These are phyloP conservation scores for Mycena maculata DNA, from an alignment of 768 basidiomycete genomes.

Conservation along the genomic window DNA sequence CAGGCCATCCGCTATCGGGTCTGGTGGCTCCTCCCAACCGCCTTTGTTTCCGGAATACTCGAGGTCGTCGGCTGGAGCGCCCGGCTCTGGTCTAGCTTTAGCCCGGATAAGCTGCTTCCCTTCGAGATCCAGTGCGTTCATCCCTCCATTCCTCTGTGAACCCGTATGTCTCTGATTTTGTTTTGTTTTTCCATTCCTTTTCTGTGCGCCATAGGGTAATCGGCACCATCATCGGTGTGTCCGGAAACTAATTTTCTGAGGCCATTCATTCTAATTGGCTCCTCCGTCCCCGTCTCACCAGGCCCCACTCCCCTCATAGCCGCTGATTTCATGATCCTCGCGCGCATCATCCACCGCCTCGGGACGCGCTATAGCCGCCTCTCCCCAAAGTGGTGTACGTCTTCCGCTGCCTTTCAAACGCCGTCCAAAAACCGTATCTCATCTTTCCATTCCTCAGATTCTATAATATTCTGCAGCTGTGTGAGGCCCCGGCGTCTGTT, in stretches of 20 bases:
- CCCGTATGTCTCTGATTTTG: neutral
- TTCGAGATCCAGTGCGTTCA: conserved; percentile 31
- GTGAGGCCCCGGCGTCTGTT: neutral
- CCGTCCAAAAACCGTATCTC: neutral
- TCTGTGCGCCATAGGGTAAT: conserved; percentile 12
- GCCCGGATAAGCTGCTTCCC: conserved; percentile 2
- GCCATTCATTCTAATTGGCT: neutral
- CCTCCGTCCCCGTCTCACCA: neutral
- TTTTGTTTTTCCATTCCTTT: neutral
- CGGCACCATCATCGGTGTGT: conserved; percentile 29
- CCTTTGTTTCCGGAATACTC: conserved; percentile 23
- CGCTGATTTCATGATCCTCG: conserved; percentile 31
- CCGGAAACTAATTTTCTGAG: neutral
- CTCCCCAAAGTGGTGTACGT: conserved; percentile 28
- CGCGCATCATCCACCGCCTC: conserved; percentile 24
- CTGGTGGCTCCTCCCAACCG: conserved; percentile 30
- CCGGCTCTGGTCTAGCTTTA: conserved; percentile 26
- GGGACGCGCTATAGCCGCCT: conserved; percentile 29
- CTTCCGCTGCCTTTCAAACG: too few relatives aligned
- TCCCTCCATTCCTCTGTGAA: neutral
- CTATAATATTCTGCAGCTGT: conserved; percentile 28
- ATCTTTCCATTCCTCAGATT: conserved; percentile 4
- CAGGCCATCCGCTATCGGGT: conserved; percentile 24
- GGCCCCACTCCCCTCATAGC: conserved; percentile 29
- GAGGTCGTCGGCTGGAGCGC: conserved; percentile 29